phyloP scores from a whole-genome alignment of 1,284 basidiomycete species.

The Peniophora sp. region DNA sequence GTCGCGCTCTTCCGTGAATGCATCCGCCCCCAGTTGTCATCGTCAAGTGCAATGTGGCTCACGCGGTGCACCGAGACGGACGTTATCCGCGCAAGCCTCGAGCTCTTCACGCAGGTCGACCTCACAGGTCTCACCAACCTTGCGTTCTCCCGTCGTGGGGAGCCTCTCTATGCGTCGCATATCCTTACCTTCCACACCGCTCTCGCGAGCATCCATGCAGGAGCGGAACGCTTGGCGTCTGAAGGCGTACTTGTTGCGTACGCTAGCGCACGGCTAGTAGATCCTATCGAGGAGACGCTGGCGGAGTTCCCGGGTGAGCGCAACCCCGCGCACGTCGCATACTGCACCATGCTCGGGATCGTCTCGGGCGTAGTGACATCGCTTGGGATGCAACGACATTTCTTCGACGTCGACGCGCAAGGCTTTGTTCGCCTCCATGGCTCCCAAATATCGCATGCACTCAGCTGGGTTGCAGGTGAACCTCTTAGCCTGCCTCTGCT shows the following conservation, averaged over 20 bases:
- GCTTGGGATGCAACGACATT: constrained; percentile 65
- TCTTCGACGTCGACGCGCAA: constrained; percentile 80
- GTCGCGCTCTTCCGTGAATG: constrained; percentile 80
- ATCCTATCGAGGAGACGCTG: constrained; percentile 60
- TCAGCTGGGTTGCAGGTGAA: constrained; percentile 77
- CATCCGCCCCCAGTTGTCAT: constrained; percentile 57
- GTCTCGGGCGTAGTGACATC: constrained; percentile 67
- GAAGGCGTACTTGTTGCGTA: constrained; percentile 80
- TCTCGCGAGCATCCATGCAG: constrained; percentile 66
- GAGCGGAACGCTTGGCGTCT: constrained; percentile 81
- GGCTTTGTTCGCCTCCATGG: constrained; percentile 83
- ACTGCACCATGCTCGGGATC: constrained; percentile 81
- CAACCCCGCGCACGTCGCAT: constrained; percentile 72
- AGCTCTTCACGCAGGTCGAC: constrained; percentile 66
- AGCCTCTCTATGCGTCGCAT: constrained; percentile 65
- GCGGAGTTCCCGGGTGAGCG: constrained; percentile 66
- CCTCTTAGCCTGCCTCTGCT: constrained; percentile 64
- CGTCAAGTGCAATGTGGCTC: constrained; percentile 69
- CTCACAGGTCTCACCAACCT: constrained; percentile 61
- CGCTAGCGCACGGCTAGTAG: constrained; percentile 75
- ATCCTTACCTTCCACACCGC: constrained; percentile 83
- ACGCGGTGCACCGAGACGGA: constrained; percentile 76
- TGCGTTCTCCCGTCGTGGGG: constrained; percentile 52
- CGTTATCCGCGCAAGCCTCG: constrained; percentile 69
- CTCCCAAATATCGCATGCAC: constrained; percentile 67